phyloP scores from a whole-genome alignment of 495 filamentous ascomycete species.

The Corynascus novoguineensis region DNA sequence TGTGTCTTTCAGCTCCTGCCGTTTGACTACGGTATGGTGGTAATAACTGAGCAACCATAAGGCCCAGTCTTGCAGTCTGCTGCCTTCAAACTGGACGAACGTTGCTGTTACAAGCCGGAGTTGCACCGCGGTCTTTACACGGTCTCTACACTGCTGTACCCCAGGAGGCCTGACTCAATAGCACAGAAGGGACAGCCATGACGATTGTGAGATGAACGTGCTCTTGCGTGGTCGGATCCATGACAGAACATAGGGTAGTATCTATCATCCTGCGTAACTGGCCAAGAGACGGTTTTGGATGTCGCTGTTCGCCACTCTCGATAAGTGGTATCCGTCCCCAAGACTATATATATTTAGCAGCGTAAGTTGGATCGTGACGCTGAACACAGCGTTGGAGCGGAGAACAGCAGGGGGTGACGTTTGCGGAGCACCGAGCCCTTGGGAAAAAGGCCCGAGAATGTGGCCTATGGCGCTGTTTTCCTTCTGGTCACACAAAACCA shows the following conservation, averaged over 20 bases:
- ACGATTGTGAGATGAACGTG: background rate
- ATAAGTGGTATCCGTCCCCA: no score
- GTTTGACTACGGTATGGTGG: no score
- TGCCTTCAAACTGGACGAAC: no score
- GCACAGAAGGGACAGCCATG: background rate
- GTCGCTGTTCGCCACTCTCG: background rate
- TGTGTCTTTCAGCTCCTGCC: no score
- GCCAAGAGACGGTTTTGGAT: background rate
- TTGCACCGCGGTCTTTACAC: no score
- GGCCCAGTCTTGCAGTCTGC: no score
- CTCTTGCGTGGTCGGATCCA: constrained; percentile 5
- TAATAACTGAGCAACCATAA: no score
- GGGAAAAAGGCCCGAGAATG: background rate
- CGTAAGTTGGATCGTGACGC: background rate
- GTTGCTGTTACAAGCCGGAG: no score
- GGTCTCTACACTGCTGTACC: no score
- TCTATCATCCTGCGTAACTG: background rate
- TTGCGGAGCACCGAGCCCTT: constrained; percentile 11
- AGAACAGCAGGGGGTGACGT: constrained; percentile 4
- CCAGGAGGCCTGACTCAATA: no score
- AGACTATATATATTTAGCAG: constrained; percentile 13
- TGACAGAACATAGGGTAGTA: background rate
- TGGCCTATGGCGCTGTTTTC: background rate
- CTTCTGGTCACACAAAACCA: background rate
- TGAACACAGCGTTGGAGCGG: background rate